Evolutionary conservation across 1,284 basidiomycete species (phyloP).

Genomic region (Trichosporon ovoides): DNA sequence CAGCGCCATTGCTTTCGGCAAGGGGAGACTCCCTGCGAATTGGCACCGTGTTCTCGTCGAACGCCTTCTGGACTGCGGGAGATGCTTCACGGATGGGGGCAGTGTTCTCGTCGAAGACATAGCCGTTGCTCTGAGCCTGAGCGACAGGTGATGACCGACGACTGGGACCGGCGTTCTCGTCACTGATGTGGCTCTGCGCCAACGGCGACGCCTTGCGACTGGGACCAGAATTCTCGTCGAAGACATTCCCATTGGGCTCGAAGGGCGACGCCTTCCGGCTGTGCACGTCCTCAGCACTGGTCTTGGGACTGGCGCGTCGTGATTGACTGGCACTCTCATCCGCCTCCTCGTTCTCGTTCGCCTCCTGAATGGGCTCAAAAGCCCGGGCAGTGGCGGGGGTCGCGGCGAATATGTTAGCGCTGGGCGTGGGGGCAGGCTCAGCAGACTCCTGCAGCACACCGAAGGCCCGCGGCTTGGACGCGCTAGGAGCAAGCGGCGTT

Average conservation of each 20-base stretch:
- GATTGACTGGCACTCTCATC: constrained; percentile 7
- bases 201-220: not conserved
- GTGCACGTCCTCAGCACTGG: too few species aligned
- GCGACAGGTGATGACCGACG: not conserved
- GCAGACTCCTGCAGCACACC: constrained; percentile 36
- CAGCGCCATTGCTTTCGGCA: constrained; percentile 10
- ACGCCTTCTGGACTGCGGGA: not conserved
- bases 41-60: not conserved
- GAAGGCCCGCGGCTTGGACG: constrained; percentile 32
- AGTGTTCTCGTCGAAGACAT: not conserved
- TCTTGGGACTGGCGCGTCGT: not conserved
- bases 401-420: constrained; percentile 18
- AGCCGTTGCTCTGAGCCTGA: not conserved
- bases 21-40: constrained; percentile 6
- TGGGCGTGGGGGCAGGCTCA: constrained; percentile 6
- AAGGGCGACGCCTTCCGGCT: not conserved
- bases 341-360: not conserved
- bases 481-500: constrained; percentile 25
- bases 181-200: not conserved
- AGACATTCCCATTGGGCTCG: not conserved
- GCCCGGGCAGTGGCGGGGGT: not conserved
- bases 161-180: not conserved
- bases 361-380: constrained; percentile 14
- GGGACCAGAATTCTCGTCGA: constrained; percentile 3
- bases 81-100: not conserved